These are phyloP conservation scores for Ogataea allantospora DNA, from an alignment of 805 yeast genomes.

Conservation along the genomic window DNA sequence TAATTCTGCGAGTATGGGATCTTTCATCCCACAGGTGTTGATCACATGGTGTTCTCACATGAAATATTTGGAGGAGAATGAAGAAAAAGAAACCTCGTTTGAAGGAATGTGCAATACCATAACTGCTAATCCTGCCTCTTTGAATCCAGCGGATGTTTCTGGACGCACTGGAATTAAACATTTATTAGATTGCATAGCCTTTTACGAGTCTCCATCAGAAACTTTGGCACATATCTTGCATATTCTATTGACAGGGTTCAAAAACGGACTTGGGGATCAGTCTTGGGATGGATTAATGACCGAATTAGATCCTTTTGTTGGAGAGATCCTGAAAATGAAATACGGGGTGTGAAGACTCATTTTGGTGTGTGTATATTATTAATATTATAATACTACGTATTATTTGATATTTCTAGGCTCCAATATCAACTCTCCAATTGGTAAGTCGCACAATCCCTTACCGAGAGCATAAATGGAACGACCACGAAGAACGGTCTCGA, in stretches of 20 bases:
- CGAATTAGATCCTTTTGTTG: slow-evolving; percentile 26
- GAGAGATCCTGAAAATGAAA: slow-evolving; percentile 25
- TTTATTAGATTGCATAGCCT: slow-evolving; percentile 59
- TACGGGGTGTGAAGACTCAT: slow-evolving; percentile 25
- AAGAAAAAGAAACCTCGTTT: slow-evolving; percentile 86
- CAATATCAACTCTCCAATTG: slow-evolving; percentile 59
- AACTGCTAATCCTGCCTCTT: slow-evolving; percentile 61
- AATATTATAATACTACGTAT: neutral
- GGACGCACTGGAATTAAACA: slow-evolving; percentile 48
- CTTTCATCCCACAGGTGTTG: slow-evolving; percentile 56
- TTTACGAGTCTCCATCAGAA: slow-evolving; percentile 50
- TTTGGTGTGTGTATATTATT: too few relatives aligned
- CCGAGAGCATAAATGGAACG: slow-evolving; percentile 56
- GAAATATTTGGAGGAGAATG: slow-evolving; percentile 67
- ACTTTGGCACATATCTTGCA: slow-evolving; percentile 43
- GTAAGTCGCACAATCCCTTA: slow-evolving; percentile 52
- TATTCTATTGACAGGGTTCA: slow-evolving; percentile 45
- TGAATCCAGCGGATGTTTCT: slow-evolving; percentile 44
- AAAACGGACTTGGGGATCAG: slow-evolving; percentile 44
- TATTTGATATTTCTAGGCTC: slow-evolving; percentile 48
- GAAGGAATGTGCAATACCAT: slow-evolving; percentile 77
- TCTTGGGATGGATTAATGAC: slow-evolving; percentile 24
- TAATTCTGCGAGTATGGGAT: slow-evolving; percentile 57
- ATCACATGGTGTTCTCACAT: slow-evolving; percentile 71
- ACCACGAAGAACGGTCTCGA: slow-evolving; percentile 81